phyloP scores from a whole-genome alignment of 768 basidiomycete genomes.

The Phaffia tasmanica region DNA sequence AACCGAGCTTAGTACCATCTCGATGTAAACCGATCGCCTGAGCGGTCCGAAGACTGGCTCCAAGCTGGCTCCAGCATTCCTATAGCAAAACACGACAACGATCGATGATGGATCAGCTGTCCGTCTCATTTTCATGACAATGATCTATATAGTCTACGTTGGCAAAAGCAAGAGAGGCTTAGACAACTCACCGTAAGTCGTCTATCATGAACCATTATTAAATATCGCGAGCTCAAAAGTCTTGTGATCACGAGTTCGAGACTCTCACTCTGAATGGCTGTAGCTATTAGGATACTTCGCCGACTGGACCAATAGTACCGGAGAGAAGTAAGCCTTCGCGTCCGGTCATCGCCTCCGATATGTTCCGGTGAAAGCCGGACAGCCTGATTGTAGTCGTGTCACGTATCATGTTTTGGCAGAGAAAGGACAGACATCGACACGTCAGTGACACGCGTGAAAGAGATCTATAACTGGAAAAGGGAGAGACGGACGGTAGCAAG shows the following conservation, averaged over 20 bases:
- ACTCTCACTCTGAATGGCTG: slow-evolving; percentile 85
- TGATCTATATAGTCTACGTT: slow-evolving; percentile 65
- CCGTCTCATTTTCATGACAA: no score
- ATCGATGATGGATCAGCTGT: no score
- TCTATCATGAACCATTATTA: slow-evolving; percentile 42
- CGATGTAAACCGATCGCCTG: slow-evolving; percentile 87
- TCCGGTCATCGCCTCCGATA: slow-evolving; percentile 67
- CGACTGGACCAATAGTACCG: slow-evolving; percentile 94
- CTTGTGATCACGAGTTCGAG: slow-evolving; percentile 84
- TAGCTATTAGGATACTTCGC: slow-evolving; percentile 75
- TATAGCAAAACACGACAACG: no score
- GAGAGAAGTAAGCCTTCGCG: slow-evolving; percentile 63
- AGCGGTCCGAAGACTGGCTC: slow-evolving; percentile 82
- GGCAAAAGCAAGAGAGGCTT: slow-evolving; percentile 40
- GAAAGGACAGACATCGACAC: neutral
- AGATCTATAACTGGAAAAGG: neutral
- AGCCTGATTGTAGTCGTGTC: slow-evolving; percentile 32
- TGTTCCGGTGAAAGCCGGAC: slow-evolving; percentile 74
- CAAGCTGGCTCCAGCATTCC: slow-evolving; percentile 92
- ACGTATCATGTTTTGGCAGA: neutral
- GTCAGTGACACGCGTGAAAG: neutral
- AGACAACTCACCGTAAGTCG: slow-evolving; percentile 24
- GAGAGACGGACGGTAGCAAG: slow-evolving; percentile 51
- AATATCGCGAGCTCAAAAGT: slow-evolving; percentile 65
- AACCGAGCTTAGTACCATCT: slow-evolving; percentile 62